phyloP scores from a whole-genome alignment of 306 rosid species.

The Rubus idaeus region DNA sequence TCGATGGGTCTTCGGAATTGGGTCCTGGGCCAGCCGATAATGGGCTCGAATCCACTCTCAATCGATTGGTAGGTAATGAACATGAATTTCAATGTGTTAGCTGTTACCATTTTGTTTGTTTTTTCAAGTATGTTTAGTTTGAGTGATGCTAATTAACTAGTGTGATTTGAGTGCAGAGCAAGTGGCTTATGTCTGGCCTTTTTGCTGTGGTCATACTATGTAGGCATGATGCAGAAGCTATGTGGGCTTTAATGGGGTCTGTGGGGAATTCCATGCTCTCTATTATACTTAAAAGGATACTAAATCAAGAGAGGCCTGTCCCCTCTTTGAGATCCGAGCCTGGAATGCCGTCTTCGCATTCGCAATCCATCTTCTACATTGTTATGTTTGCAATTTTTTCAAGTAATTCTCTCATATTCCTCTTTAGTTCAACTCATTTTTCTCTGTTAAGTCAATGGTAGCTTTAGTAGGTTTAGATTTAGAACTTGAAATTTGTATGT shows the following conservation, averaged over 20 bases:
- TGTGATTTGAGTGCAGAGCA: slow-evolving; percentile 62
- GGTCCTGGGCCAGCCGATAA: slow-evolving; percentile 19
- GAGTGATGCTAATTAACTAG: slow-evolving; percentile 4
- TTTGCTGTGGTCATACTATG: slow-evolving; percentile 60
- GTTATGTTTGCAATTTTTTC: slow-evolving; percentile 45
- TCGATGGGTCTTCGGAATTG: slow-evolving; percentile 39
- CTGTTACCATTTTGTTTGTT: not conserved
- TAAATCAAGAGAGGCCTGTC: slow-evolving; percentile 85
- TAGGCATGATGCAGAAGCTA: slow-evolving; percentile 80
- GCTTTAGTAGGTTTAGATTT: not conserved
- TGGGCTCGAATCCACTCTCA: slow-evolving; percentile 52
- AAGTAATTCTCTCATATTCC: slow-evolving; percentile 48
- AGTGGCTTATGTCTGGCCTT: slow-evolving; percentile 64
- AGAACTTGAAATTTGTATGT: not conserved
- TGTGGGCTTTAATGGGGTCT: slow-evolving; percentile 77
- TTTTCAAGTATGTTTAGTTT: not conserved
- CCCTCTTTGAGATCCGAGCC: slow-evolving; percentile 69
- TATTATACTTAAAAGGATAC: slow-evolving; percentile 48
- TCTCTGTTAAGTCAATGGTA: not conserved
- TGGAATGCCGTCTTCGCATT: slow-evolving; percentile 96
- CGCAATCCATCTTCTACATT: slow-evolving; percentile 75
- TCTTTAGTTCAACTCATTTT: not conserved
- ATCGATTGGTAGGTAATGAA: slow-evolving; percentile 57
- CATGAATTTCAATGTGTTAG: not conserved
- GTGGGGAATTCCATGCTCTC: slow-evolving; percentile 58